Evolutionary conservation across 495 filamentous ascomycete species (phyloP).

Genomic region (Podospora pseudoanserina): DNA sequence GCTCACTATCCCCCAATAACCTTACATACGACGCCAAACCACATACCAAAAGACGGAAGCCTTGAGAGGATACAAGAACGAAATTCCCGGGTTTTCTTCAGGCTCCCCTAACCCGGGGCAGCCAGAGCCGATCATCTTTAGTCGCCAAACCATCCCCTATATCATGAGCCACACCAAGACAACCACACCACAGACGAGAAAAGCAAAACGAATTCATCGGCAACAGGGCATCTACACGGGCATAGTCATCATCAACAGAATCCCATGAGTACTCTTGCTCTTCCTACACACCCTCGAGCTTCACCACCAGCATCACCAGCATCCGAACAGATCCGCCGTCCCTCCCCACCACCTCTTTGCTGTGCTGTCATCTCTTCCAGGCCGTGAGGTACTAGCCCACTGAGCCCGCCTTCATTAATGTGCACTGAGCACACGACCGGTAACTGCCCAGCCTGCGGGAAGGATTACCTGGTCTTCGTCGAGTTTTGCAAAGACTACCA

Average conservation of each 20-base stretch:
- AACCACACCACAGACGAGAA: neutral
- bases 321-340: neutral
- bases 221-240: neutral
- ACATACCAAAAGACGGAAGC: neutral
- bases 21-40: neutral
- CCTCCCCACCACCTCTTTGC: neutral
- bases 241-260: constrained; percentile 6
- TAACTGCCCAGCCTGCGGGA: constrained; percentile 51
- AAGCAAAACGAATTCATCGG: neutral
- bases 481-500: constrained; percentile 47
- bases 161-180: constrained; percentile 11
- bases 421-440: constrained; percentile 47
- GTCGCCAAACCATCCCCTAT: neutral
- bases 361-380: neutral
- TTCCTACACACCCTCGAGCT: neutral
- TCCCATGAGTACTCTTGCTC: constrained; percentile 18
- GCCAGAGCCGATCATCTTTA: neutral
- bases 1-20: neutral
- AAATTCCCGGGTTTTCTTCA: neutral
- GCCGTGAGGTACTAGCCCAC: constrained; percentile 1
- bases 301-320: neutral
- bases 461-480: constrained; percentile 49
- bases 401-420: constrained; percentile 40
- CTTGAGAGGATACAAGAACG: neutral
- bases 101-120: constrained; percentile 6